phyloP scores from a whole-genome alignment of 2,329 filamentous ascomycete species.

The Clonostachys sp. region DNA sequence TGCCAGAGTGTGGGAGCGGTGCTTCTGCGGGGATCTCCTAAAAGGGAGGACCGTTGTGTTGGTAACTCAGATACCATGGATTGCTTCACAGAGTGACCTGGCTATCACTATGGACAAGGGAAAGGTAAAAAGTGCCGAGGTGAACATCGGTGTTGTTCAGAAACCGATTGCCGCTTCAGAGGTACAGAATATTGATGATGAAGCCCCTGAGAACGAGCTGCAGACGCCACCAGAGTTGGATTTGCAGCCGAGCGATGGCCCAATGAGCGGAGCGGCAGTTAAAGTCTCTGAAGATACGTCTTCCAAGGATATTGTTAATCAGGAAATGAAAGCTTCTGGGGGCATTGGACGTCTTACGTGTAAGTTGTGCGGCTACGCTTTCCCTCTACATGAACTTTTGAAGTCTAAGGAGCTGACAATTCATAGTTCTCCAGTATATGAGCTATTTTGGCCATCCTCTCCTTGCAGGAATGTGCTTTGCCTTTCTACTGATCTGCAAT shows the following conservation, averaged over 20 bases:
- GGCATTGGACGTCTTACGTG: conserved; percentile 36
- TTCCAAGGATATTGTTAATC: conserved; percentile 35
- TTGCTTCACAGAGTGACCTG: conserved; percentile 44
- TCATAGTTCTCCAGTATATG: conserved; percentile 43
- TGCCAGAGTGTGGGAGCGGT: conserved; percentile 49
- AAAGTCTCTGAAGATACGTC: conserved; percentile 29
- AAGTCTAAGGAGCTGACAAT: conserved; percentile 5
- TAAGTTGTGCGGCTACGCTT: conserved; percentile 15
- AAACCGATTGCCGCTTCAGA: conserved; percentile 36
- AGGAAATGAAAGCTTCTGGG: conserved; percentile 42
- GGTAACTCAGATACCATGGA: conserved; percentile 52
- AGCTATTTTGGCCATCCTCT: conserved; percentile 40
- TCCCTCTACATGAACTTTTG: not conserved
- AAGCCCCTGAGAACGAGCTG: conserved; percentile 16
- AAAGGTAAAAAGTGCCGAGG: conserved; percentile 29
- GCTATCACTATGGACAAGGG: conserved; percentile 41
- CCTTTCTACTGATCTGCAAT: conserved; percentile 32
- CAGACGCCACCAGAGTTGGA: conserved; percentile 16
- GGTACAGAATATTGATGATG: conserved; percentile 20
- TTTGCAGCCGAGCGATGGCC: conserved; percentile 16
- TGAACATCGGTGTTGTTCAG: conserved; percentile 39
- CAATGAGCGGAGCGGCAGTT: conserved; percentile 15
- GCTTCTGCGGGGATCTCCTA: conserved; percentile 52
- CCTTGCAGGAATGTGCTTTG: conserved; percentile 32
- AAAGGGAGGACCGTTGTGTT: conserved; percentile 49